These are phyloP conservation scores for Eucalyptus camaldulensis DNA, from an alignment of 345 rosid species.

Conservation along the genomic window DNA sequence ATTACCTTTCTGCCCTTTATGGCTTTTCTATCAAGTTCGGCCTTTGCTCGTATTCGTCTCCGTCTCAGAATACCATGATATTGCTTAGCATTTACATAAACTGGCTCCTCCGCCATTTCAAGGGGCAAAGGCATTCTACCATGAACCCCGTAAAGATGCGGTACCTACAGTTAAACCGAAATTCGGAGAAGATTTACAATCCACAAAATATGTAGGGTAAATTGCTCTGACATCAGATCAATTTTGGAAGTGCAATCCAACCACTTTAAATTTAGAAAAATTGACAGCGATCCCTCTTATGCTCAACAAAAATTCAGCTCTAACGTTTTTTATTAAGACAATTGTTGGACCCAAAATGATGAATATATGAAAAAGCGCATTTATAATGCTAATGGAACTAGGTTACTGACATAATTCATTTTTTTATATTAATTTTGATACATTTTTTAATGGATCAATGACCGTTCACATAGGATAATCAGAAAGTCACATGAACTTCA, in stretches of 20 bases:
- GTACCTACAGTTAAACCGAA: conserved; percentile 8
- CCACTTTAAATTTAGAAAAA: neutral
- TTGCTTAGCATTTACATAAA: conserved; percentile 69
- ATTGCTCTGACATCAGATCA: neutral
- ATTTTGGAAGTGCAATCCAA: neutral
- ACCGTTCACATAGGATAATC: neutral
- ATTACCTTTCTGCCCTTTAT: conserved; percentile 53
- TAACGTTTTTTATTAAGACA: neutral
- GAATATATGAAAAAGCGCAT: neutral
- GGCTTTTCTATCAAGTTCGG: conserved; percentile 49
- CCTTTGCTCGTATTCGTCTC: conserved; percentile 61
- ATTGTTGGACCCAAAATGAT: neutral
- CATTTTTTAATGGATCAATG: neutral
- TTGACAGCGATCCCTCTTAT: neutral
- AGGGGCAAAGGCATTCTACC: conserved; percentile 62
- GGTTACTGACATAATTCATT: neutral
- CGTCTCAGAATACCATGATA: conserved; percentile 61
- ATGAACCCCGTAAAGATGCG: conserved; percentile 36
- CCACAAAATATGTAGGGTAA: neutral
- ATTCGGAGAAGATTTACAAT: neutral
- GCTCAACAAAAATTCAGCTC: neutral
- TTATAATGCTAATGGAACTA: neutral
- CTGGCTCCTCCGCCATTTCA: conserved; percentile 65
- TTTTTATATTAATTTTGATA: neutral
- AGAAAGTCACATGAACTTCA: neutral